Evolutionary conservation across 208 protist genomes (phyloP), one percentile per base, ranked within the genome.

Genomic region (Wallacemonas sp.): DNA sequence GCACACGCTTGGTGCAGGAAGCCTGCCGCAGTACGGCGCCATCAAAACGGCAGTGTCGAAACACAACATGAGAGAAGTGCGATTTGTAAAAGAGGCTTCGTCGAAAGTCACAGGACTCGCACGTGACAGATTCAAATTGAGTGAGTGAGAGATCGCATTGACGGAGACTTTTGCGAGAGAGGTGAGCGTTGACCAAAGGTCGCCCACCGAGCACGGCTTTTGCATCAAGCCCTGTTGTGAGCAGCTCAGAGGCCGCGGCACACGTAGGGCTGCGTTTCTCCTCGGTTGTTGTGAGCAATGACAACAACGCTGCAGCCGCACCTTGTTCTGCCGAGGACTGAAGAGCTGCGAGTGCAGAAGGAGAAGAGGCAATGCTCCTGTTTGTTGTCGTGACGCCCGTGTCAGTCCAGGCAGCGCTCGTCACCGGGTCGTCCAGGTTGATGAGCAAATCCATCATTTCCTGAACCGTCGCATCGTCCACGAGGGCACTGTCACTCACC

Each of bases 41-140:
- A 1, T 80, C 71, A 72, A 94, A 94, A 53, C 72, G 70, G 62
- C 88, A 94, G 33, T 74, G 63, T 1, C 65, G 49, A 78, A 94
- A 94, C 1, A 68, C 49, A 5, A 62, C 68, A 12, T 80, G 49
- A 31, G 76, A 51, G 53, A 82, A 63, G 36, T 45, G 47, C 0
- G 73, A 46, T 2, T 70, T 47, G 38, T 90, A 91, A 34, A 90
- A 88, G 6, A 94, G 53, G 42, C 73, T 70, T 0, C 76, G 78
- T 11, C 79, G 78, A 5, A 91, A 82, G 42, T 87, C 79, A 47
- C 86, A 89, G 67, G 71, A 46, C 12, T 73, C 66, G 11, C 78
- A 67, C 0, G 26, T 53, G 31, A 88, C 60, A 22, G 70, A 59
- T 2, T 71, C 27, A 72, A 84, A 88, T 19, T 65, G 72, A 36